Evolutionary conservation across 352 stramenopile genomes (phyloP), one percentile per base, ranked within the genome.

Genomic region (Pythium sp.): DNA sequence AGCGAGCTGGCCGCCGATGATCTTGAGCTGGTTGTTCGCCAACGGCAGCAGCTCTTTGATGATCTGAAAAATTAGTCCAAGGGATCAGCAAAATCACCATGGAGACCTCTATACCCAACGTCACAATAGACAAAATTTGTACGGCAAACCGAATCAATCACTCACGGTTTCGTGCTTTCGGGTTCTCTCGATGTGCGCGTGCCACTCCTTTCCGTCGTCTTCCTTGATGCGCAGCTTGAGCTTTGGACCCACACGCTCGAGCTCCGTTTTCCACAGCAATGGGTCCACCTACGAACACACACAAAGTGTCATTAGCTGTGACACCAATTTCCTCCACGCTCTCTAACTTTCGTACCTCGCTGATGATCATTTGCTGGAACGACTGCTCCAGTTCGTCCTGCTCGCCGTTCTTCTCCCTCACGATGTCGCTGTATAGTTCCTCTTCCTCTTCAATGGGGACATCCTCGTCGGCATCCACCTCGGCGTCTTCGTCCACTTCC

Each of bases 351-450:
- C 32, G 9, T 55, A 78, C 71, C 28, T 89, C 76, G 66, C 85
- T 92, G 60, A 92, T 70, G 75, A 94, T 94, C 82, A 94, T 94
- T 67, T 94, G 85, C 72, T 93, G 84, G 68, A 84, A 89, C 38
- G 82, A 92, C 65, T 91, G 80, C 64, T 93, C 85, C 11, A 92
- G 69, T 34, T 87, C 76, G 20, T 72, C 72, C 22, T 86, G 76
- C 24, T 91, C 78, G 20, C 71, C 72, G n/a, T 53, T 69, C 22
- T 86, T 77, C 11, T 74, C 69, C 24, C 70, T 75, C 49, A 80
- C 78, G 47, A 84, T 70, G 43, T 91, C 81, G 24, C 76, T 87
- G 69, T 93, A 94, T 26, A 72, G 66, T 38, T 72, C 66, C 34
- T 75, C 70, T 0, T 75, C 67, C 14, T 79, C 74, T 38, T 78